Conservation (phyloP, 495 filamentous ascomycete genomes). For the Darksidea phi region DNA sequence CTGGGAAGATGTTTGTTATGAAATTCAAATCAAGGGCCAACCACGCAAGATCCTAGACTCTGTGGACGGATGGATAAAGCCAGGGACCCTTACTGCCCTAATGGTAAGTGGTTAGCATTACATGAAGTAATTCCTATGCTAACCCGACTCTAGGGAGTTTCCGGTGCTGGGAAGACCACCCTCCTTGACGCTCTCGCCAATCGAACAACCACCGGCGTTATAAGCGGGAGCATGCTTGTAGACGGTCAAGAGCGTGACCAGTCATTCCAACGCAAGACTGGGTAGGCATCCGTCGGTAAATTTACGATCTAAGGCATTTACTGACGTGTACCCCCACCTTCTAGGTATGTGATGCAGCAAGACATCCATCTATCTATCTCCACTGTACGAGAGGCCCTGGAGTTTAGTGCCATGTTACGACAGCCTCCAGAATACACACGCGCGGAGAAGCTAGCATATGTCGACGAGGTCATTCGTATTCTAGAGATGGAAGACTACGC, state of each 20-base stretch:
- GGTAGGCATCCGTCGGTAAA: too few species aligned
- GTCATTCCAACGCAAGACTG: slow-evolving; percentile 31
- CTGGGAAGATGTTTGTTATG: slow-evolving; percentile 28
- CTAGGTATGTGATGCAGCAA: slow-evolving; percentile 33
- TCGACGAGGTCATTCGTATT: slow-evolving; percentile 28
- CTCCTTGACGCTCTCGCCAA: slow-evolving; percentile 29
- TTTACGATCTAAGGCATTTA: too few species aligned
- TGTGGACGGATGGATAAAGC: slow-evolving; percentile 34
- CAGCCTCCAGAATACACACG: slow-evolving; percentile 34
- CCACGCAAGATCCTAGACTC: slow-evolving; percentile 18
- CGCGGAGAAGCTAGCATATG: slow-evolving; percentile 24
- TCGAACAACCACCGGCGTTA: slow-evolving; percentile 21
- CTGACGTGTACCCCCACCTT: too few species aligned
- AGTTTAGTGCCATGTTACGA: slow-evolving; percentile 32
- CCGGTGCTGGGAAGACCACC: slow-evolving; percentile 36
- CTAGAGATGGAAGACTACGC: slow-evolving; percentile 32
- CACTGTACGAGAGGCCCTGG: slow-evolving; percentile 32
- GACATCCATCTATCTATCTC: slow-evolving; percentile 31
- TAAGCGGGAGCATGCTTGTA: slow-evolving; percentile 27
- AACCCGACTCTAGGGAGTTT: slow-evolving; percentile 19
- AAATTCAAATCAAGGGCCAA: slow-evolving; percentile 15
- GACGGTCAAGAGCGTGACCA: slow-evolving; percentile 16
- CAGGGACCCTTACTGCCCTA: slow-evolving; percentile 32
- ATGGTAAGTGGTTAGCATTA: slow-evolving; percentile 20
- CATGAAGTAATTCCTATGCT: neutral